Conservation (phyloP, 495 filamentous ascomycete genomes). For the Trichoderma gamsii region DNA sequence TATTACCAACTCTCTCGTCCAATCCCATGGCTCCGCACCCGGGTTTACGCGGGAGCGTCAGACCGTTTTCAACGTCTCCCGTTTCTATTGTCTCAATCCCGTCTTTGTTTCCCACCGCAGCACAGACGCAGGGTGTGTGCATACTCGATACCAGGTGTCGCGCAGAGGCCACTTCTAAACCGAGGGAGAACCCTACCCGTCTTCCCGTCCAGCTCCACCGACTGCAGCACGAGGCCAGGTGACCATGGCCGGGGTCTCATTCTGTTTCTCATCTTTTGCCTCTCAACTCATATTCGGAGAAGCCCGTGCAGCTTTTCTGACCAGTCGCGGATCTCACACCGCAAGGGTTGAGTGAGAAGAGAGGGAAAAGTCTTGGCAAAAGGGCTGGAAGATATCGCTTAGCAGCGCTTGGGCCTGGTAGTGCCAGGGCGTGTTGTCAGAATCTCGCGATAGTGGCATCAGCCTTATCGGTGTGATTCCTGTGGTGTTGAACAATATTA, state of each 20-base stretch:
- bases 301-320: background rate
- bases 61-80: background rate
- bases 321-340: background rate
- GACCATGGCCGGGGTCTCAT: background rate
- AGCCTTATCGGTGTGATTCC: background rate
- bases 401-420: background rate
- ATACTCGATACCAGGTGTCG: background rate
- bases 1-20: background rate
- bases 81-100: background rate
- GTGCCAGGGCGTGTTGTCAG: background rate
- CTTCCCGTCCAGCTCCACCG: background rate
- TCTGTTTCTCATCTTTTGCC: background rate
- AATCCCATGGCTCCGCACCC: background rate
- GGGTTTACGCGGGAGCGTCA: background rate
- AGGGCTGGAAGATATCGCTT: constrained; percentile 4
- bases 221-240: background rate
- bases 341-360: background rate
- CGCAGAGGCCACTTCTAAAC: background rate
- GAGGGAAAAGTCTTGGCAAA: background rate
- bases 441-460: constrained; percentile 1
- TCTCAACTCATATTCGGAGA: background rate
- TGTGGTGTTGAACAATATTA: background rate
- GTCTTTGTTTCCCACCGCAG: background rate
- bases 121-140: constrained; percentile 3
- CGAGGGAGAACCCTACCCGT: background rate